Conservation (phyloP, 2,329 filamentous ascomycete species). For the Bertia moriformis region DNA sequence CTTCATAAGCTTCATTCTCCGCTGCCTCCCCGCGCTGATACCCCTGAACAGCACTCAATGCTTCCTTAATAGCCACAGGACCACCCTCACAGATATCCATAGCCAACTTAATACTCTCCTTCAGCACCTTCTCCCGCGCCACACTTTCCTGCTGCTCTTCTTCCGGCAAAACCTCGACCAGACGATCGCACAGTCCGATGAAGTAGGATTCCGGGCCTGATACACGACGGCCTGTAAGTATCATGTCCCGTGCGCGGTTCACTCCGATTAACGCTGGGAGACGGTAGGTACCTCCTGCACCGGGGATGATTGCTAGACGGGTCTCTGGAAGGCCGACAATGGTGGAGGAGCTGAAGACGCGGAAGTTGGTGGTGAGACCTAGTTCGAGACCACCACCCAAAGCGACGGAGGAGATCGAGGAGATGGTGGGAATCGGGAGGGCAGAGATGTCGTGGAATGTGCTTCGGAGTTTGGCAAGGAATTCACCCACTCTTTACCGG, state of each 20-base stretch:
- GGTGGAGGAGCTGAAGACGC: constrained; percentile 69
- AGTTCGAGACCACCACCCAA: constrained; percentile 90
- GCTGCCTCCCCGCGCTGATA: constrained; percentile 55
- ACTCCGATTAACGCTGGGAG: constrained; percentile 71
- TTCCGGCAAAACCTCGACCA: constrained; percentile 63
- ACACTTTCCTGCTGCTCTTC: constrained; percentile 26
- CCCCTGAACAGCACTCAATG: constrained; percentile 53
- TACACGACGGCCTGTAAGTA: constrained; percentile 80
- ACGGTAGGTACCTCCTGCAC: constrained; percentile 82
- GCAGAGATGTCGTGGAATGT: constrained; percentile 61
- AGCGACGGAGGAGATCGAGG: constrained; percentile 70
- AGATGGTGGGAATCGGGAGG: constrained; percentile 80
- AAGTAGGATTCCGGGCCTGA: constrained; percentile 77
- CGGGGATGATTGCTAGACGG: constrained; percentile 81
- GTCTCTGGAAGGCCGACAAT: constrained; percentile 79
- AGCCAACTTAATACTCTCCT: constrained; percentile 66
- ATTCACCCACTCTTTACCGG: constrained; percentile 63
- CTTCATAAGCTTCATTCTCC: constrained; percentile 79
- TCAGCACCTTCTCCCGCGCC: constrained; percentile 55
- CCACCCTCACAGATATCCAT: constrained; percentile 79
- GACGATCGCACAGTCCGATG: constrained; percentile 74
- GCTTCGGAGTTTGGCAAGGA: constrained; percentile 61
- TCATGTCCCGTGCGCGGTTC: constrained; percentile 70
- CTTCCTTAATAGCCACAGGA: constrained; percentile 68
- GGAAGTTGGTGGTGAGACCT: constrained; percentile 75